Conservation (phyloP, 2,329 filamentous ascomycete species). For the Neonectria sp. region DNA sequence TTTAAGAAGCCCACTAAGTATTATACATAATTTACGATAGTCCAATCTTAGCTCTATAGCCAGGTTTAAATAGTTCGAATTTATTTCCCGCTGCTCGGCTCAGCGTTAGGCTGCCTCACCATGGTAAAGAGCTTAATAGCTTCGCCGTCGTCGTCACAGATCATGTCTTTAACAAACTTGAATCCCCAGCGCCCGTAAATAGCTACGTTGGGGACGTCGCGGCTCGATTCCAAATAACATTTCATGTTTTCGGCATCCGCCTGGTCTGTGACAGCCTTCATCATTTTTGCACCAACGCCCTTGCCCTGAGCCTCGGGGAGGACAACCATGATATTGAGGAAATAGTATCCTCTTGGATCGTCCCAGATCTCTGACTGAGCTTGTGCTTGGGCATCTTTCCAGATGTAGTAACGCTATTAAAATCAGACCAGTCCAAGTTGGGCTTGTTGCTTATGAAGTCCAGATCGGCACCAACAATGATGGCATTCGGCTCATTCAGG, state of each 20-base stretch:
- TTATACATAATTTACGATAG: too few species aligned
- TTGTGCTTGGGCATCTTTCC: conserved; percentile 76
- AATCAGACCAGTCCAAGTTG: not conserved
- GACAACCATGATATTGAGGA: conserved; percentile 83
- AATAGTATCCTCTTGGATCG: conserved; percentile 79
- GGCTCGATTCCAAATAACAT: conserved; percentile 81
- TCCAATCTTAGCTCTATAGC: not conserved
- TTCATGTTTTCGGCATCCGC: conserved; percentile 76
- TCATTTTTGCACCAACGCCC: conserved; percentile 76
- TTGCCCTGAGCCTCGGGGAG: conserved; percentile 75
- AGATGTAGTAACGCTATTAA: conserved; percentile 77
- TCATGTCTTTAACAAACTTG: conserved; percentile 73
- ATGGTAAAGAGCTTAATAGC: conserved; percentile 67
- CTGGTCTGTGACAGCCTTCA: conserved; percentile 72
- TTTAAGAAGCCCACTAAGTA: not conserved
- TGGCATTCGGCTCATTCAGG: too few species aligned
- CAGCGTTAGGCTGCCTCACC: conserved; percentile 58
- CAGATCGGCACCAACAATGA: not conserved
- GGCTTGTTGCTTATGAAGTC: not conserved
- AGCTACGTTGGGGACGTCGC: conserved; percentile 76
- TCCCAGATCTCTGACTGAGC: conserved; percentile 76
- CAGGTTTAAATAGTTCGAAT: not conserved
- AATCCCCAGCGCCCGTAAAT: conserved; percentile 83
- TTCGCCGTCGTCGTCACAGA: conserved; percentile 75
- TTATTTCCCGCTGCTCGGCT: conserved; percentile 44